These are phyloP conservation scores for Hymenoscyphus fraxineus DNA, from an alignment of 2,329 filamentous ascomycete genomes.

Conservation along the genomic window DNA sequence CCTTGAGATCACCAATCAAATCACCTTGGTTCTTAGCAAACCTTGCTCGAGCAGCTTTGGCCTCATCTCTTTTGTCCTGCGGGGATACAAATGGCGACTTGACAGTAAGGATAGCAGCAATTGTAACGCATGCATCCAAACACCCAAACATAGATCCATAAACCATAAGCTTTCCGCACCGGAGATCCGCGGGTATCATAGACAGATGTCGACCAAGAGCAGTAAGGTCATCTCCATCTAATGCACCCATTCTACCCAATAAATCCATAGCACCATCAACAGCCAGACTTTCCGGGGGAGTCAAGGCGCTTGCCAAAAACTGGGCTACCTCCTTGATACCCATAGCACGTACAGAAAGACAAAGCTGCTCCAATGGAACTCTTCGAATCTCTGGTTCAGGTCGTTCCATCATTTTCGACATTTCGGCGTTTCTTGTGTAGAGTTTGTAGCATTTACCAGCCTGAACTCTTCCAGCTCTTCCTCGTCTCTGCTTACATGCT, in stretches of 20 bases:
- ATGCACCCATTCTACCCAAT: conserved; percentile 79
- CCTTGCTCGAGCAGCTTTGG: conserved; percentile 67
- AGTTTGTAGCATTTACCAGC: conserved; percentile 93
- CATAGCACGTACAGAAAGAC: conserved; percentile 92
- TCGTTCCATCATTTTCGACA: conserved; percentile 74
- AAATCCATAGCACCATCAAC: conserved; percentile 81
- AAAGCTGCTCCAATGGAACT: conserved; percentile 90
- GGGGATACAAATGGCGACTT: conserved; percentile 84
- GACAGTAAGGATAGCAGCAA: conserved; percentile 88
- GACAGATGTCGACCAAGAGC: conserved; percentile 90
- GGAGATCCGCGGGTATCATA: conserved; percentile 88
- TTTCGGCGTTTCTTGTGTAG: conserved; percentile 81
- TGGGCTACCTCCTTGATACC: conserved; percentile 75
- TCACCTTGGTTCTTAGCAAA: conserved; percentile 82
- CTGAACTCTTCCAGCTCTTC: conserved; percentile 88
- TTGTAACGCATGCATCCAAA: conserved; percentile 80
- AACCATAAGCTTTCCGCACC: conserved; percentile 91
- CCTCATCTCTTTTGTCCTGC: conserved; percentile 75
- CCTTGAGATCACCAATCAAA: conserved; percentile 78
- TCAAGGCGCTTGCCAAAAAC: conserved; percentile 83
- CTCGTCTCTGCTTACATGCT: conserved; percentile 89
- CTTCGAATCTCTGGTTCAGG: conserved; percentile 92
- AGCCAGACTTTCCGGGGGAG: conserved; percentile 79
- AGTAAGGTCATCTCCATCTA: conserved; percentile 82
- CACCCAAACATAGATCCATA: conserved; percentile 93